A percentile compares a stretch with the other conserved stretches of the same genome.
Conservation (phyloP, 2,329 filamentous ascomycete genomes). For the Chaetomium globosum region DNA sequence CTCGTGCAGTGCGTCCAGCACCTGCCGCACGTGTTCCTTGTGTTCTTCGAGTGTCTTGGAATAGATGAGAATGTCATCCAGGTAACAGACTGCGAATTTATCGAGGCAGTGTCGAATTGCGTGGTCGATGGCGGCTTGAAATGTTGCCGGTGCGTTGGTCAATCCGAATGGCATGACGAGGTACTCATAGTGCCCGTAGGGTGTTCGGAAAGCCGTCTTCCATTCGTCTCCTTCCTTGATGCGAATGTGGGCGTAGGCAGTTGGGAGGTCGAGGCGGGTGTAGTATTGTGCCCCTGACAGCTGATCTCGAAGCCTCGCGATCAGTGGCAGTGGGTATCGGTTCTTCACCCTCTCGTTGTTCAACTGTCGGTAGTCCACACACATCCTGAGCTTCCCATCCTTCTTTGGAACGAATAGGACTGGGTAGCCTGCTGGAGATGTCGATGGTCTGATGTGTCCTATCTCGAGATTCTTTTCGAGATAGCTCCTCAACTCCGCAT, state of each 20-base stretch:
- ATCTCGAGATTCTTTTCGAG: not conserved
- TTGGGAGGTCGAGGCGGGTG: too few relatives aligned
- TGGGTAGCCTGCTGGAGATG: not conserved
- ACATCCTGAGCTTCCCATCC: not conserved
- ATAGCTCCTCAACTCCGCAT: not conserved
- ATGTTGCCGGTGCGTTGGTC: not conserved
- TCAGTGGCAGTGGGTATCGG: too few relatives aligned
- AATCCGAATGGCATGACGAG: not conserved
- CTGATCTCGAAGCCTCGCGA: too few relatives aligned
- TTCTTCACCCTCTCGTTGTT: not conserved
- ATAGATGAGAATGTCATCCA: not conserved
- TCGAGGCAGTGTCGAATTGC: not conserved
- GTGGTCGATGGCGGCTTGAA: not conserved
- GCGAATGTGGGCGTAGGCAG: not conserved
- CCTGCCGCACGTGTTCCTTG: not conserved
- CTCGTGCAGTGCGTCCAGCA: not conserved
- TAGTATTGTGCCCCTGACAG: too few relatives aligned
- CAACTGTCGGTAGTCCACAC: not conserved
- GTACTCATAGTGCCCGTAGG: not conserved
- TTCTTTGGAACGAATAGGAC: not conserved
- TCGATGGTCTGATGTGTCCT: too few relatives aligned
- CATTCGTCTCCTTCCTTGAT: not conserved
- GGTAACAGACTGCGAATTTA: not conserved
- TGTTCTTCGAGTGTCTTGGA: not conserved
- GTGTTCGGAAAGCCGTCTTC: not conserved